Percentiles rank a stretch among this genome's conserved stretches.
Evolutionary conservation across 192 early-diverging fungal genomes (phyloP).

Genomic region (Backusella westeae): DNA sequence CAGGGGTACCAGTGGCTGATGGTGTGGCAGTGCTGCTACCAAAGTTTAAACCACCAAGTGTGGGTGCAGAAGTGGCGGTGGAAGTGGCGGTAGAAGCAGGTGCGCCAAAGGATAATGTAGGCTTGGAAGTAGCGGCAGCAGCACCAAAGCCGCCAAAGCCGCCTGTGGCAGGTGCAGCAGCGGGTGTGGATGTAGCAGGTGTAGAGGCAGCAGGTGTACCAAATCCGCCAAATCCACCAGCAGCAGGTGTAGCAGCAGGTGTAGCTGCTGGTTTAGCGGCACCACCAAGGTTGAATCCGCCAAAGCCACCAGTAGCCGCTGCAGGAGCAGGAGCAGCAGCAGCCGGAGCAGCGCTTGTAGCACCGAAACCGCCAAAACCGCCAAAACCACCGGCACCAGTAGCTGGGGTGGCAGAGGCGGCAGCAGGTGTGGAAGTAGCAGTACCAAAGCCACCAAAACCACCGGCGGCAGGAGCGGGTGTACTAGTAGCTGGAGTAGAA

Average conservation of each 20-base stretch:
- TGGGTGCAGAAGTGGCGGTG: constrained; percentile 26
- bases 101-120: constrained; percentile 15
- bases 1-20: constrained; percentile 9
- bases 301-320: constrained; percentile 9
- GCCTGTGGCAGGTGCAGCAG: constrained; percentile 21
- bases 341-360: neutral
- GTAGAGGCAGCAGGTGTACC: neutral
- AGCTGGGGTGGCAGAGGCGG: constrained; percentile 30
- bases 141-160: constrained; percentile 24
- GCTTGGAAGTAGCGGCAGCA: constrained; percentile 29
- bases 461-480: neutral
- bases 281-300: neutral
- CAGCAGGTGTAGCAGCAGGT: constrained; percentile 8
- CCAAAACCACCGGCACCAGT: constrained; percentile 10
- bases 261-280: neutral
- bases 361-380: constrained; percentile 10
- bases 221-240: constrained; percentile 23
- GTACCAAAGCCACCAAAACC: constrained; percentile 22
- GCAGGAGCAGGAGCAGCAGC: constrained; percentile 8
- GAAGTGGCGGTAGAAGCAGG: constrained; percentile 26
- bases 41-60: neutral
- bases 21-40: constrained; percentile 18
- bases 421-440: constrained; percentile 19
- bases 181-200: constrained; percentile 10
- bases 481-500: constrained; percentile 17